Evolutionary conservation across 495 filamentous ascomycete species (phyloP).

Genomic region (Podospora australis): DNA sequence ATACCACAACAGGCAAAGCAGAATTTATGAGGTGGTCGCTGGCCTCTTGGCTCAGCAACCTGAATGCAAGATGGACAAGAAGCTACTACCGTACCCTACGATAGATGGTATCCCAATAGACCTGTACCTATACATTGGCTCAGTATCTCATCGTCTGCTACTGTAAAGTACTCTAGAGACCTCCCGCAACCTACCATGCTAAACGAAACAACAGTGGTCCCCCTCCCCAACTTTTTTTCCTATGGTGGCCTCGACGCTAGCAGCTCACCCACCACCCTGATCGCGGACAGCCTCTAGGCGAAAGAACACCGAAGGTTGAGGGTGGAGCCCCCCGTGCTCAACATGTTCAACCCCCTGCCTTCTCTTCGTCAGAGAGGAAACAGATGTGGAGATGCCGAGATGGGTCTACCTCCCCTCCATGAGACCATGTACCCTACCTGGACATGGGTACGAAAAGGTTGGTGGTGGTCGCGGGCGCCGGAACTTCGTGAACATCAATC

Average conservation of each 20-base stretch:
- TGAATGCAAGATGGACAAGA: too few species aligned
- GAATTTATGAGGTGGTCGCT: neutral
- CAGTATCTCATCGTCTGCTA: too few species aligned
- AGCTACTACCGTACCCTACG: too few species aligned
- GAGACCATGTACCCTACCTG: neutral
- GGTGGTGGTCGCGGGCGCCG: neutral
- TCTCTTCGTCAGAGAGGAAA: neutral
- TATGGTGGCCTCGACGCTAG: slow-evolving; percentile 3
- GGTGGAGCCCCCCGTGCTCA: too few species aligned
- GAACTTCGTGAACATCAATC: neutral
- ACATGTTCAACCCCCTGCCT: neutral
- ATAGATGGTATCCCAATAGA: too few species aligned
- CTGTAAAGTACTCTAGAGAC: too few species aligned
- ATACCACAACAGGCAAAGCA: too few species aligned
- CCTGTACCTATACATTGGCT: too few species aligned
- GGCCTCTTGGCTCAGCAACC: slow-evolving; percentile 1
- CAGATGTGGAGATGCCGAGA: slow-evolving; percentile 14
- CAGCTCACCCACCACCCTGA: neutral
- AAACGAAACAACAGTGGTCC: too few species aligned
- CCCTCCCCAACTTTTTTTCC: slow-evolving; percentile 1
- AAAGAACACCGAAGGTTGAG: too few species aligned
- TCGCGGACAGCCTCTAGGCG: too few species aligned
- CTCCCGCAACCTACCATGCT: too few species aligned
- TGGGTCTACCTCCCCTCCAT: slow-evolving; percentile 3
- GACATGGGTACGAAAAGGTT: neutral